phyloP scores from a whole-genome alignment of 140 eudicot species.

The Stevia rebaudiana region DNA sequence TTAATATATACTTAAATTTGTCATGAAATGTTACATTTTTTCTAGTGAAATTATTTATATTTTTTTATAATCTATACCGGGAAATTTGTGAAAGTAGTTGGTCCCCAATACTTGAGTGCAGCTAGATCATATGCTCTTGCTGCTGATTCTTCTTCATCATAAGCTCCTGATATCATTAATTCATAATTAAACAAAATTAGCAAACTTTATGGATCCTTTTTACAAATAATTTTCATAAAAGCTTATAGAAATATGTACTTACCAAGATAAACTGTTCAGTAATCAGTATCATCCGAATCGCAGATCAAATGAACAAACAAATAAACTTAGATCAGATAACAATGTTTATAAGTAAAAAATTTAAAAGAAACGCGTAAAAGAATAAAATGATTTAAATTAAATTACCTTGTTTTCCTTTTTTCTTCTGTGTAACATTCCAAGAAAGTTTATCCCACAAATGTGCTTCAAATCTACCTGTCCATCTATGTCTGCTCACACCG shows the following conservation, averaged over 20 bases:
- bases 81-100: conserved; percentile 67
- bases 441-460: conserved; percentile 87
- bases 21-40: neutral
- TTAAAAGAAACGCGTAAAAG: neutral
- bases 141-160: conserved; percentile 87
- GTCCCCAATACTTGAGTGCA: conserved; percentile 81
- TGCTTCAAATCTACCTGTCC: conserved; percentile 82
- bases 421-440: conserved; percentile 80
- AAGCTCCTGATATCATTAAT: conserved; percentile 58
- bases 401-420: conserved; percentile 83
- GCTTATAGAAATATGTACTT: conserved; percentile 20
- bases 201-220: neutral
- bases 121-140: conserved; percentile 87
- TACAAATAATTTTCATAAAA: neutral
- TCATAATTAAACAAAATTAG: neutral
- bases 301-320: conserved; percentile 3
- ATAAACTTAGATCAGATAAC: neutral
- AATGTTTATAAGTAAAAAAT: neutral
- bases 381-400: neutral
- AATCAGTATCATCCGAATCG: conserved; percentile 13
- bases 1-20: neutral
- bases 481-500: conserved; percentile 73
- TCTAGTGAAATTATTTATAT: neutral
- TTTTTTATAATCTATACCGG: conserved; percentile 37
- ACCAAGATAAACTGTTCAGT: conserved; percentile 74